Evolutionary conservation across 2,329 filamentous ascomycete genomes (phyloP).

Genomic region (Stenocarpella maydis): DNA sequence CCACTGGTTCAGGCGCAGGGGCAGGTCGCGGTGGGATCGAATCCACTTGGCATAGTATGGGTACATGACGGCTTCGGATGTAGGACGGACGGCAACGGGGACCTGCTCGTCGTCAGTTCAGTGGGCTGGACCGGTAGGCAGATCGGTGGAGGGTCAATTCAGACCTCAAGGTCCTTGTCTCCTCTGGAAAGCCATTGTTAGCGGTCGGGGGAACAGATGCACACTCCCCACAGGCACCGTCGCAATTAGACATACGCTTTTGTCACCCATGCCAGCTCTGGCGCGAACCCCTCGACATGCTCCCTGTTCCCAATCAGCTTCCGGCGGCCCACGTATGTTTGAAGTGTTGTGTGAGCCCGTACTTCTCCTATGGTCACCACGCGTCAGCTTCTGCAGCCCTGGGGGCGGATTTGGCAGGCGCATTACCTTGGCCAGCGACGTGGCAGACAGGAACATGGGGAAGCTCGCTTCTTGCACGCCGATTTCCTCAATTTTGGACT

Average conservation of each 20-base stretch:
- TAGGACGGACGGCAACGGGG: conserved; percentile 72
- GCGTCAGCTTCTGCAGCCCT: background rate
- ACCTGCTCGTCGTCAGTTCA: conserved; percentile 48
- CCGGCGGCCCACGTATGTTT: background rate
- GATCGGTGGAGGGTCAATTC: background rate
- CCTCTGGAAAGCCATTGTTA: conserved; percentile 63
- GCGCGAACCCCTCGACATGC: conserved; percentile 98
- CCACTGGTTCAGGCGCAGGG: conserved; percentile 96
- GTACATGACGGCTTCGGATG: conserved; percentile 87
- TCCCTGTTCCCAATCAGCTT: conserved; percentile 51
- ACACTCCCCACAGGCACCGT: background rate
- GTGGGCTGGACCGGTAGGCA: background rate
- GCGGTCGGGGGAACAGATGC: conserved; percentile 31
- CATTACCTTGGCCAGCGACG: conserved; percentile 89
- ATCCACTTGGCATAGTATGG: conserved; percentile 98
- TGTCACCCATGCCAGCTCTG: conserved; percentile 89
- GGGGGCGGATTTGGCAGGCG: background rate
- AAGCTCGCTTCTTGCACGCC: conserved; percentile 97
- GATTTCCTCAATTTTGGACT: conserved; percentile 82
- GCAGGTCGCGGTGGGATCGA: conserved; percentile 92
- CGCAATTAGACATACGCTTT: conserved; percentile 68
- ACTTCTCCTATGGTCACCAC: conserved; percentile 6
- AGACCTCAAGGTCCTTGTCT: conserved; percentile 82
- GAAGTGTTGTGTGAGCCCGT: background rate
- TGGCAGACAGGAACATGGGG: conserved; percentile 92